Evolutionary conservation across 306 rosid species (phyloP), one percentile per base, ranked within the genome.

Genomic region (Nissolia schottii): DNA sequence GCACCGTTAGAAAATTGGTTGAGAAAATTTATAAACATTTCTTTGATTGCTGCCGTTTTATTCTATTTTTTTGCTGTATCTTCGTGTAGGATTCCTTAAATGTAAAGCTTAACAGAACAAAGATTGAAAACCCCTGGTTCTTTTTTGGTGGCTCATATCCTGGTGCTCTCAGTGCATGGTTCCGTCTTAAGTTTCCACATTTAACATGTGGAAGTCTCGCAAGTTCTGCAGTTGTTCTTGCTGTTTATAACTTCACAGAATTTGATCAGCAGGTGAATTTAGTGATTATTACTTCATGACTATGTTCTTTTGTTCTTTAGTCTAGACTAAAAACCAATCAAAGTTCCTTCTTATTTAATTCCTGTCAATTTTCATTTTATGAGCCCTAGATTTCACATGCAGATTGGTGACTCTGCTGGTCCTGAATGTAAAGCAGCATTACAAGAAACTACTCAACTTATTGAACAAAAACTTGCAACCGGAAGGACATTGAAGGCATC

Each of bases 121-220:
- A 89, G 22, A 66, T 31, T 45, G 92, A 87, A 63, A 90, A 89
- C 65, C 84, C 90, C 1, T 93, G 98, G 98, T 93, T 93, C 8
- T 50, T 86, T n/a, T 84, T 90, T 37, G 98, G 98, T 31, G 66
- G 81, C 60, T 93, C 98, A 1, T 93, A 93, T 59, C 18, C 98
- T 0, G 98, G 98, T 67, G 98, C 98, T 67, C 93, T 93, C 57
- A 93, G 98, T 75, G 98, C 98, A 6, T 93, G 98, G 98, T 93
- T 93, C 73, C 93, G 96, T 56, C 91, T 93, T 50, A 93, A 93
- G 76, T 93, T 88, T 74, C 97, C 98, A 41, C 98, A 93, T 74
- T 79, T 93, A 79, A 90, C 98, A 45, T 90, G 98, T 50, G 98
- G 98, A 78, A 90, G 98, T 81, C 94, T 93, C 64, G 98, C 97